Base-by-base conservation (phyloP, 441 rosid species). In the Arabidopsis hybrid region DNA sequence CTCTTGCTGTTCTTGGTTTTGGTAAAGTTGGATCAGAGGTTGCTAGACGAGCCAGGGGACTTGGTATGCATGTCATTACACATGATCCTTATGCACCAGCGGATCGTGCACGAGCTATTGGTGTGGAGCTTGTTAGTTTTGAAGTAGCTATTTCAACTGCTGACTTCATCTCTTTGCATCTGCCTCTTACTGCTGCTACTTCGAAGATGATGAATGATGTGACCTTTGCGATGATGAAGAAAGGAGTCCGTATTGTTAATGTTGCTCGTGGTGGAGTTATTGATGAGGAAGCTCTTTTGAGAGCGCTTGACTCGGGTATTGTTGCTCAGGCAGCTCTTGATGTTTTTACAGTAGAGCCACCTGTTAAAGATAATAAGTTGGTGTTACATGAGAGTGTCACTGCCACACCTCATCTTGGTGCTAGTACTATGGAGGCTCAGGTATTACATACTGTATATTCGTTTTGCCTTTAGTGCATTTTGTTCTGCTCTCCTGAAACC, bases 21-120 rank as follows among this genome's bases (percentile, higher is more conserved):
- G 93, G 93, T 46, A 89, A 87, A 81, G 89, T 89, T 68, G 93
- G 93, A 32, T 84, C 89, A n/a, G 88, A 89, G 83, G 89, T 89
- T 51, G 87, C 89, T 16, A 76, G 93, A 39, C 82, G 93, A 39
- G 89, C 89, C 2, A 89, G 79, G 59, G 89, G 91, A 13, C 85
- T 87, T 4, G 88, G 87, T 47, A 89, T 89, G 93, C 69, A 79
- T 60, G 89, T 89, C 35, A 81, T 89, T 51, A 81, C 89, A 0
- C 88, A 87, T 47, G 93, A 89, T 72, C 93, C 91, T 13, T 89
- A 89, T 31, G 88, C 93, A 3, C 83, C 87, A 1, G 90, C 86
- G 1, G 93, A 85, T 61, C 85, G 91, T 75, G 91, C 90, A 51
- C 82, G 87, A 21, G 91, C 91, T 16, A 76, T 81, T 14, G 88